A percentile compares a stretch with the other conserved stretches of the same genome.
Conservation (phyloP, 805 yeast genomes). For the Maudiozyma saulgeensis region DNA sequence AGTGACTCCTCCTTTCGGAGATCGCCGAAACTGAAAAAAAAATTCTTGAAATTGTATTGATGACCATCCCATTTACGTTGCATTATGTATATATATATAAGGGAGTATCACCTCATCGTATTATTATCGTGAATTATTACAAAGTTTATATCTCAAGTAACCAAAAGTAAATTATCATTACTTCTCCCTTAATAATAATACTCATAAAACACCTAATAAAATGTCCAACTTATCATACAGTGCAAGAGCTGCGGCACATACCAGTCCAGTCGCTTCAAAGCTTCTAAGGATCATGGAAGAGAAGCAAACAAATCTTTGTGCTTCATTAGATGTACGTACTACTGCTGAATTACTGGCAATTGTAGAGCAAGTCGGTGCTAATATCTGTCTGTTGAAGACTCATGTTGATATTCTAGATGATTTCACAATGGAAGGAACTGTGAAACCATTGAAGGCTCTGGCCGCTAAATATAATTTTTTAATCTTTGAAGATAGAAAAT, state of each 20-base stretch:
- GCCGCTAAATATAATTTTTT: constrained; percentile 78
- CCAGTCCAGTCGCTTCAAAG: constrained; percentile 71
- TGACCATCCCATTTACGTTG: too few relatives aligned
- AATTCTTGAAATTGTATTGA: too few relatives aligned
- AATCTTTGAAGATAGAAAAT: constrained; percentile 94
- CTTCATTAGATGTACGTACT: constrained; percentile 81
- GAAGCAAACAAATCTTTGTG: constrained; percentile 85
- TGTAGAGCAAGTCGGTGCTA: constrained; percentile 80
- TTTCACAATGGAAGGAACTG: constrained; percentile 71
- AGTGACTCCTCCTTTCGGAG: neutral
- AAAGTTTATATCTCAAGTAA: neutral
- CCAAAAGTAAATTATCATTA: neutral
- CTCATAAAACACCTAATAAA: neutral
- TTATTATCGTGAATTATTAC: too few relatives aligned
- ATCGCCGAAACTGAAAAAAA: neutral
- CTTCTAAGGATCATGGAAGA: constrained; percentile 63
- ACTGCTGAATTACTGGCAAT: constrained; percentile 65
- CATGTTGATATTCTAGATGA: constrained; percentile 91
- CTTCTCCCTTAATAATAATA: neutral
- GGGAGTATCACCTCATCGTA: neutral
- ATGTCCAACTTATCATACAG: constrained; percentile 41
- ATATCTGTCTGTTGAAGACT: constrained; percentile 83
- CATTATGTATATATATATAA: neutral
- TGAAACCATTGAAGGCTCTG: constrained; percentile 60
- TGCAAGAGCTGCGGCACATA: constrained; percentile 59